Evolutionary conservation across 345 rosid species (phyloP), one percentile per base, ranked within the genome.

Genomic region (Eucalyptus coolabah): DNA sequence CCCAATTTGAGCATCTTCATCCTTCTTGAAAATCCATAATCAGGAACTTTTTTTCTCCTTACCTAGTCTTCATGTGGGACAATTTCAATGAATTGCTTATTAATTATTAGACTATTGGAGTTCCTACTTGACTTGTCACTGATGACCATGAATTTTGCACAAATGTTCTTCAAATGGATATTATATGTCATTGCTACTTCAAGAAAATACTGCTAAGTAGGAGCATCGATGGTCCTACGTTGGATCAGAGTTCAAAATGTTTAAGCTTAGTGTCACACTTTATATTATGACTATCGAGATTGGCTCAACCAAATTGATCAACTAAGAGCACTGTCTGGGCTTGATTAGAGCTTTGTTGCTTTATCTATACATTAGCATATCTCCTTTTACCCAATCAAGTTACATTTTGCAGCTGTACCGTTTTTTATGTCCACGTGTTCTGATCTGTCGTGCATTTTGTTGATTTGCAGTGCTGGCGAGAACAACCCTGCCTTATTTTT

Each of bases 401-500:
- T 77, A 40, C 82, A 21, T 40, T 77, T 77, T 40, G 16, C 30
- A 11, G 30, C 1, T 3, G 47, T 40, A 12, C 30, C 6, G 85
- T 77, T 77, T 26, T 37, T 0, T 1, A 12, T 40, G 85, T 77
- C 85, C 85, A 40, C 0, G 7, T 49, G 54, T 86, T 49, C 37
- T 49, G 59, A 26, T 30, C 19, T 87, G 4, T 2, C 16, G 59
- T 72, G 50, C 89, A 87, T 23, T 53, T 54, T 54, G 88, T 67
- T 88, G 65, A 88, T 87, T 72, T 12, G 42, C 91, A 92, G 95
- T 88, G 87, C 34, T 32, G 40, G 56, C 54, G 28, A 82, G 34
- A 90, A 86, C 87, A 90, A 89, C 53, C 92, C 91, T 11, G 92
- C 94, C 72, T 50, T 91, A 81, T 89, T 90, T 56, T 86, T 93